Evolutionary conservation across 108 stramenopile species (phyloP).

Genomic region (Aurantiochytrium sp.): DNA sequence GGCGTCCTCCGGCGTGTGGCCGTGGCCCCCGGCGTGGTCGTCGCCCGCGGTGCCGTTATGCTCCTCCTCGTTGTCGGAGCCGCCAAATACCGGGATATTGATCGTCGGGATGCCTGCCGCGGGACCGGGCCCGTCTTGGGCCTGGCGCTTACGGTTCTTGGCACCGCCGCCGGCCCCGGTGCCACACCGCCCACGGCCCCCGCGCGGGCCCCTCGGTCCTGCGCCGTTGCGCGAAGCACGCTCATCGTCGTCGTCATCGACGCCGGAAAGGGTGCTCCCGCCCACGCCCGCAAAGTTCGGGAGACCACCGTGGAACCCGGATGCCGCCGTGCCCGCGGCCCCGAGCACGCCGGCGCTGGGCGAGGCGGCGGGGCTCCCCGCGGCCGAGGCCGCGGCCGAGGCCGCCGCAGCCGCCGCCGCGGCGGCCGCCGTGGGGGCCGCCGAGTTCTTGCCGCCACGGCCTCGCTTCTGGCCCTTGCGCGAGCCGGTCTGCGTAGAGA

Average conservation of each 20-base stretch:
- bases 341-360: no score
- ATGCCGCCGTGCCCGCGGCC: no score
- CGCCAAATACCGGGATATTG: conserved; percentile 5
- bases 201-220: neutral
- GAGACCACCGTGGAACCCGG: no score
- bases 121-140: neutral
- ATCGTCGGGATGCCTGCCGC: neutral
- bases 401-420: neutral
- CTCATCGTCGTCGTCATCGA: no score
- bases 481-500: neutral
- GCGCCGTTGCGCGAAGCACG: neutral
- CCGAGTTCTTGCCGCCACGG: neutral
- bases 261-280: no score
- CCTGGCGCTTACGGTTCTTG: neutral
- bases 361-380: neutral
- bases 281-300: no score
- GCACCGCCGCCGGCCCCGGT: neutral
- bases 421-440: neutral
- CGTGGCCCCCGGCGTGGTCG: neutral
- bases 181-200: neutral
- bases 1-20: neutral
- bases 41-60: neutral
- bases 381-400: neutral
- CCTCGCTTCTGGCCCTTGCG: neutral
- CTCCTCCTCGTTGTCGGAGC: neutral